phyloP scores from a whole-genome alignment of 192 early-diverging fungal species.

The Entrophospora sp. region DNA sequence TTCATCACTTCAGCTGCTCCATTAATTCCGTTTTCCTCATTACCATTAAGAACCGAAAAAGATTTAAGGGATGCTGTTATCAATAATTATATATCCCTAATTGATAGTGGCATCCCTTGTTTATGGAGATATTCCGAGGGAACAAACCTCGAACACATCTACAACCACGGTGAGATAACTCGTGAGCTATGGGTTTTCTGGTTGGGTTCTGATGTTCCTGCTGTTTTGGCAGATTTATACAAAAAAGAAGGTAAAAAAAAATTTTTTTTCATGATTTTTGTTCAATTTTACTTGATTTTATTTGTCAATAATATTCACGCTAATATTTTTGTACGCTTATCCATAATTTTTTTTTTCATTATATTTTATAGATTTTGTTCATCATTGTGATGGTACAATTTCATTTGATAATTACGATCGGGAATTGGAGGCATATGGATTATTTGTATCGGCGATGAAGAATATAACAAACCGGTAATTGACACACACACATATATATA shows the following conservation, averaged over 20 bases:
- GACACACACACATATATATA: background rate
- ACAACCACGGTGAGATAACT: background rate
- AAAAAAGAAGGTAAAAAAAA: background rate
- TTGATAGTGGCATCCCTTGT: conserved; percentile 4
- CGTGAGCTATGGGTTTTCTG: conserved; percentile 9
- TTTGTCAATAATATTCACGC: too few relatives aligned
- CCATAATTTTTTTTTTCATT: too few relatives aligned
- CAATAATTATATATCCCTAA: background rate
- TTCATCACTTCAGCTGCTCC: background rate
- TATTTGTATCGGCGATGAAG: too few relatives aligned
- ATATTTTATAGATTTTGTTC: too few relatives aligned
- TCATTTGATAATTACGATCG: too few relatives aligned
- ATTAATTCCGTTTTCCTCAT: background rate
- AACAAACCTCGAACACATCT: background rate
- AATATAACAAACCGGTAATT: conserved; percentile 5
- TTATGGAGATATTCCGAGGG: background rate
- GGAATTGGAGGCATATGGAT: too few relatives aligned
- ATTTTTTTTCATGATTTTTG: background rate
- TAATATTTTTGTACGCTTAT: too few relatives aligned
- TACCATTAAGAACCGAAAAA: background rate
- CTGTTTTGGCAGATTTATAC: background rate
- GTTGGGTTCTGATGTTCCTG: background rate
- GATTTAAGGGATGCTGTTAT: conserved; percentile 7
- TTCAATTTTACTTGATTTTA: too few relatives aligned
- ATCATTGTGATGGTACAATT: too few relatives aligned